Evolutionary conservation across 192 early-diverging fungal species (phyloP), one percentile per base, ranked within the genome.

Genomic region (Phycomyces nitens): DNA sequence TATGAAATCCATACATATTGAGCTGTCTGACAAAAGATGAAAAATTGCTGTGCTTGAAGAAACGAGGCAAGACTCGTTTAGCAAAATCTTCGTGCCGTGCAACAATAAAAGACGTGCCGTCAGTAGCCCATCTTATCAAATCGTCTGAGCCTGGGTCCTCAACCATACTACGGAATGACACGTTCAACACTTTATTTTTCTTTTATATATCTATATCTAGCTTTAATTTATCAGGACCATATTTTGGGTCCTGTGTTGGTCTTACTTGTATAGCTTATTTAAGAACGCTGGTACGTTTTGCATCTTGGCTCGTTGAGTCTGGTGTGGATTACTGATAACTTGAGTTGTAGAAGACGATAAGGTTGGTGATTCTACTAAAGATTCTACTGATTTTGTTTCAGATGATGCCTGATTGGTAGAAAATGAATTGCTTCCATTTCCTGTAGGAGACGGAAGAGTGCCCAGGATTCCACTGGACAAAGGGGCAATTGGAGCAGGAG

Each of bases 1-100:
- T 99, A 77, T 96, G 95, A 66, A 99, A 99, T 5, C 94, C 97
- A 70, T 99, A 96, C 89, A 95, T 89, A 69, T 96, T 96, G 14
- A 95, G 81, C 70, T 96, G 94, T 22, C 93, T 84, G 0, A 95
- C 93, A 86, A 95, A 96, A 23, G 85, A 88, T 15, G 89, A 85
- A 62, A 94, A 94, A 57, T 95, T 95, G 75, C 84, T 89, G 79
- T 96, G 94, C 72, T 96, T 96, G 74, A 95, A 96, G 62, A 90
- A 91, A 20, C 80, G 83, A 20, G 94, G 93, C 20, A 96, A 78
- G 21, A 96, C 89, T 22, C 56, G 51, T 16, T 56, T 64, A 12
- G 68, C 66, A 20, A 74, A 65, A 40, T 74, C 66, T 53, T 69
- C 68, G 44, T 74, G 68, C 4, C 39, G 56, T 58, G 66, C 77